phyloP scores from a whole-genome alignment of 2,329 filamentous ascomycete species.

The Verticillium isaacii region DNA sequence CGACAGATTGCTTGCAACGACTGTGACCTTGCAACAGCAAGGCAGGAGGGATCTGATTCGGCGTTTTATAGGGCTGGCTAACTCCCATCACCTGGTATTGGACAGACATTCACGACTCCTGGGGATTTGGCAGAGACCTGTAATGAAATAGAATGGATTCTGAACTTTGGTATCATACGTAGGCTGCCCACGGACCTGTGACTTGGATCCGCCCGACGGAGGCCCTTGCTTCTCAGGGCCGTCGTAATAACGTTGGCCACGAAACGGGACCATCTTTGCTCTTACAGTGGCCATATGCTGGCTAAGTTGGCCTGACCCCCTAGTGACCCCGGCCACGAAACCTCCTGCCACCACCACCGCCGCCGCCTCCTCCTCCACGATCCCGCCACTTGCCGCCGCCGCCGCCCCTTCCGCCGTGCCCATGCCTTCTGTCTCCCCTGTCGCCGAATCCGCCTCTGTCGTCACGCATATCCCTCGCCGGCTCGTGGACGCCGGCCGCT shows the following conservation, averaged over 20 bases:
- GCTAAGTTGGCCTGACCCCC: slow-evolving; percentile 4
- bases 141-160: slow-evolving; percentile 9
- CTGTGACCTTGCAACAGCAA: too few species aligned
- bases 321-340: slow-evolving; percentile 24
- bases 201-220: not conserved
- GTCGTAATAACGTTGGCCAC: not conserved
- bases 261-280: too few species aligned
- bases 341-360: slow-evolving; percentile 20
- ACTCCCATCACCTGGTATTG: not conserved
- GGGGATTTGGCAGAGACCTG: not conserved
- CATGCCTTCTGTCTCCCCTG: slow-evolving; percentile 20
- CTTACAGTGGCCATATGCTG: too few species aligned
- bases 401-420: slow-evolving; percentile 17
- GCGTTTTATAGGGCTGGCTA: not conserved
- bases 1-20: not conserved
- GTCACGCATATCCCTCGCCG: slow-evolving; percentile 30
- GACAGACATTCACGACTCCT: not conserved
- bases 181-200: not conserved
- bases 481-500: slow-evolving; percentile 21
- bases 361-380: slow-evolving; percentile 17
- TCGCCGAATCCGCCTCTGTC: slow-evolving; percentile 15
- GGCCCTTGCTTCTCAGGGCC: not conserved
- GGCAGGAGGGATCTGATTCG: not conserved
- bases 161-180: slow-evolving; percentile 10
- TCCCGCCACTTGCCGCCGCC: slow-evolving; percentile 29